A percentile compares a stretch with the other conserved stretches of the same genome.
These are phyloP conservation scores for Ogataea henricii DNA, from an alignment of 805 yeast species.

Conservation along the genomic window DNA sequence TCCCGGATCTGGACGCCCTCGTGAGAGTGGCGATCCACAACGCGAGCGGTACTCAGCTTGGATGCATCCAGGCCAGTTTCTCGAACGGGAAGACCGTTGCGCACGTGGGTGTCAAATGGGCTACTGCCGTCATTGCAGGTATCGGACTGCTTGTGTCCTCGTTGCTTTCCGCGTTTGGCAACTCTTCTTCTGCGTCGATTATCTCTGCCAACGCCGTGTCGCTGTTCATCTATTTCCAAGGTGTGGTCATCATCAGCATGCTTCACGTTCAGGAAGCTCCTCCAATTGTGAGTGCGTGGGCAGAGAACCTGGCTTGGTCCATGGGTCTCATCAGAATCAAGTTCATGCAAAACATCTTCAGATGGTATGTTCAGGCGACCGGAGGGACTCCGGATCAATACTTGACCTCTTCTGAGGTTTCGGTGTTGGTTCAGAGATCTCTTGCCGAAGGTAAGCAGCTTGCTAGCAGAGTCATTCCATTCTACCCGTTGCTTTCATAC, in stretches of 20 bases:
- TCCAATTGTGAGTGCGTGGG: slow-evolving; percentile 91
- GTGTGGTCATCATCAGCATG: slow-evolving; percentile 83
- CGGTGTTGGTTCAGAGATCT: slow-evolving; percentile 77
- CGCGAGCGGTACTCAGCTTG: slow-evolving; percentile 45
- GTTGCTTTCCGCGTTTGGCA: slow-evolving; percentile 78
- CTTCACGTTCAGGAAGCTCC: slow-evolving; percentile 83
- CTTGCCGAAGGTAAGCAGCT: slow-evolving; percentile 27
- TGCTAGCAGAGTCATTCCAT: slow-evolving; percentile 19
- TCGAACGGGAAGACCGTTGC: slow-evolving; percentile 79
- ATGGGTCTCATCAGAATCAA: slow-evolving; percentile 80
- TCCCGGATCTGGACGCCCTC: slow-evolving; percentile 85
- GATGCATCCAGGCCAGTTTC: slow-evolving; percentile 77
- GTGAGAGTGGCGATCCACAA: slow-evolving; percentile 54
- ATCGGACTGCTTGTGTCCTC: slow-evolving; percentile 84
- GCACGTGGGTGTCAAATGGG: slow-evolving; percentile 87
- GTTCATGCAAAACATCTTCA: slow-evolving; percentile 83
- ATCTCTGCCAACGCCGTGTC: slow-evolving; percentile 85
- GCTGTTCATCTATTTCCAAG: slow-evolving; percentile 83
- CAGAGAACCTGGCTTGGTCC: slow-evolving; percentile 91
- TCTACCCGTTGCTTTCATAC: slow-evolving; percentile 20
- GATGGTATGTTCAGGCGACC: slow-evolving; percentile 85
- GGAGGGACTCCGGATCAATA: slow-evolving; percentile 83
- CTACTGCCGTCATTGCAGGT: slow-evolving; percentile 88
- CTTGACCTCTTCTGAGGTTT: slow-evolving; percentile 58
- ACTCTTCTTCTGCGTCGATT: slow-evolving; percentile 86